Base-by-base conservation (phyloP, 139 green algal species). In the Micromonas commoda region DNA sequence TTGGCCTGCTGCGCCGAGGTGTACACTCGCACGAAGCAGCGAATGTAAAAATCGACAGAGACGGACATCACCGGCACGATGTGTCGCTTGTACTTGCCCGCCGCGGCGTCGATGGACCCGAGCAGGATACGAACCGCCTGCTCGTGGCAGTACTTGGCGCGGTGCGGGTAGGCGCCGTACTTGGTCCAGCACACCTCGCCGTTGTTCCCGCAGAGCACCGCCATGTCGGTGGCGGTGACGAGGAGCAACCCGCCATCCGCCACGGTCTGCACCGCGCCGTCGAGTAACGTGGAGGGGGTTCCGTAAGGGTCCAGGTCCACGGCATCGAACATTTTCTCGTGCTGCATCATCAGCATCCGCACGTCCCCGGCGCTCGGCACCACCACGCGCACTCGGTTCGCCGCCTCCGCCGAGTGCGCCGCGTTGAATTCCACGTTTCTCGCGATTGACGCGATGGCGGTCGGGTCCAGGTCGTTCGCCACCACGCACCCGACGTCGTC, bases 271-370 rank as follows among this genome's bases (percentile, higher is more conserved):
- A 99, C 89, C 16, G 95, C 95, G 3, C 66, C 80, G 76, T 98
- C 95, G 35, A 99, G 85, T 35, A 98, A 86, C n/a, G 85, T 79
- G 20, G 87, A 86, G 1, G 95, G 95, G 0, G 94, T 93, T 57
- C 95, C 95, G 72, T 98, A 99, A 0, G 95, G 95, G 67, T 99
- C 95, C 64, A 99, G 79, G 77, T 99, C 95, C 24, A 99, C 73
- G 19, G 70, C 79, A 72, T 83, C 72, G 60, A 80, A 80, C 21
- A 38, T 51, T 33, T 71, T 72, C 37, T 71, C 60, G 61, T 80
- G 60, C 28, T 60, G 26, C 57, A 80, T 61, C 39, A 52, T 61
- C 19, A 72, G 31, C 61, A 80, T 63, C 13, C 95, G 87, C 24
- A 90, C 91, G 76, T 98, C 95, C 4, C 72, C 82, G 68, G 85